Evolutionary conservation across 805 yeast species (phyloP).

Genomic region (Danielia reshetovae): DNA sequence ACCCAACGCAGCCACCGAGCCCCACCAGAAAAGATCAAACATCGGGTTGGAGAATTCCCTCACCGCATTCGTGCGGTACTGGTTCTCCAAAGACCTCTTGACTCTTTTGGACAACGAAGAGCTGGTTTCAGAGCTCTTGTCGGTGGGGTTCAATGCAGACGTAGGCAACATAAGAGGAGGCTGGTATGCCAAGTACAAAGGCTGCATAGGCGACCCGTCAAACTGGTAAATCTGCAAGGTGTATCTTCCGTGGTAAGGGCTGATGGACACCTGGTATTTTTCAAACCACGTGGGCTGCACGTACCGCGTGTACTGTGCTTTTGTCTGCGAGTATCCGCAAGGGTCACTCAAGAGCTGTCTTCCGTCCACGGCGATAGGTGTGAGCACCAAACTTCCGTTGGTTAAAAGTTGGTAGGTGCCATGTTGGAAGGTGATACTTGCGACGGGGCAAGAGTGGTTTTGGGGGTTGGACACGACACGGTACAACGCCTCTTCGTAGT

Average conservation of each 20-base stretch:
- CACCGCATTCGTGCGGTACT: slow-evolving; percentile 71
- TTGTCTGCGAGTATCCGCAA: slow-evolving; percentile 42
- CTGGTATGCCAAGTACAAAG: slow-evolving; percentile 83
- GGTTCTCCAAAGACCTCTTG: slow-evolving; percentile 75
- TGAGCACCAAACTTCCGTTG: slow-evolving; percentile 66
- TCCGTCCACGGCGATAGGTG: slow-evolving; percentile 84
- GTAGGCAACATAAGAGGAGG: slow-evolving; percentile 98
- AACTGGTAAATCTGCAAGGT: slow-evolving; percentile 68
- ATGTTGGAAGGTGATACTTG: slow-evolving; percentile 82
- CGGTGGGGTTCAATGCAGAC: slow-evolving; percentile 81
- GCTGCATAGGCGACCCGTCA: slow-evolving; percentile 79
- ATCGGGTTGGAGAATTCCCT: slow-evolving; percentile 30
- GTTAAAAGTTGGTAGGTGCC: slow-evolving; percentile 64
- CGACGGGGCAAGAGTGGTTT: slow-evolving; percentile 80
- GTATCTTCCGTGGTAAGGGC: slow-evolving; percentile 80
- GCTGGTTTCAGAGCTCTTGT: slow-evolving; percentile 33
- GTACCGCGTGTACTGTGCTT: slow-evolving; percentile 67
- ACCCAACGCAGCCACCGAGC: slow-evolving; percentile 43
- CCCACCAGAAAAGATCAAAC: slow-evolving; percentile 55
- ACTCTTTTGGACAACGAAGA: slow-evolving; percentile 42
- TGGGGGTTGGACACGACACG: slow-evolving; percentile 66
- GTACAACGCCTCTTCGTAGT: slow-evolving; percentile 85
- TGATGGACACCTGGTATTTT: slow-evolving; percentile 57
- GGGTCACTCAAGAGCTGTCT: slow-evolving; percentile 89
- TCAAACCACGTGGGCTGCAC: slow-evolving; percentile 59